phyloP scores from a whole-genome alignment of 345 rosid species.

The Rhizophora mangle region DNA sequence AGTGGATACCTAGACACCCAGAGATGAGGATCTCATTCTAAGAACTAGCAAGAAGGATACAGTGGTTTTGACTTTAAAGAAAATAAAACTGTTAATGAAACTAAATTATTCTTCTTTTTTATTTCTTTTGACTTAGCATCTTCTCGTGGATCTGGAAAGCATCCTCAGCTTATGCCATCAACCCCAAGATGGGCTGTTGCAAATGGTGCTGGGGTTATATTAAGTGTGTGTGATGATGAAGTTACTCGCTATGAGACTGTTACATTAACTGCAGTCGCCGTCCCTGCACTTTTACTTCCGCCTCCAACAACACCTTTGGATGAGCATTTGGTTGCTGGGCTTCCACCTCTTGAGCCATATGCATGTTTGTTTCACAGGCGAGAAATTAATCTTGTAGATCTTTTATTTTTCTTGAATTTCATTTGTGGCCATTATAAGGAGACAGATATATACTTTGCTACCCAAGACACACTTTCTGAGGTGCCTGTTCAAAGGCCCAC shows the following conservation, averaged over 20 bases:
- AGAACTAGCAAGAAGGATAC: constrained; percentile 9
- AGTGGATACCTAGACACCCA: too few species aligned
- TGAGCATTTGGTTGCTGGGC: constrained; percentile 95
- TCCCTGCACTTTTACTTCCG: constrained; percentile 96
- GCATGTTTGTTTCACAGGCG: constrained; percentile 96
- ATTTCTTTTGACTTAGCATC: constrained; percentile 50
- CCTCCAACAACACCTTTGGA: constrained; percentile 94
- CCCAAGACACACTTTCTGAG: too few species aligned
- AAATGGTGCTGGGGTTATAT: constrained; percentile 95
- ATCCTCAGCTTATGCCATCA: constrained; percentile 90
- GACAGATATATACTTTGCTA: too few species aligned
- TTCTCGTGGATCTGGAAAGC: constrained; percentile 94
- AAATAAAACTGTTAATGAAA: neutral
- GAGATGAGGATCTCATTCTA: too few species aligned
- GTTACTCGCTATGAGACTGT: constrained; percentile 94
- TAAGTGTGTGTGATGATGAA: constrained; percentile 97
- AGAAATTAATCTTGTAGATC: constrained; percentile 7
- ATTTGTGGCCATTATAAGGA: too few species aligned
- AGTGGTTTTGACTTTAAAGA: constrained; percentile 7
- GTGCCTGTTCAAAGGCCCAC: constrained; percentile 47
- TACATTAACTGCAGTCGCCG: constrained; percentile 90
- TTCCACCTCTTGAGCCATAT: constrained; percentile 97
- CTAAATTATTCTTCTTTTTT: constrained; percentile 19
- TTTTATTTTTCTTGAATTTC: constrained; percentile 1
- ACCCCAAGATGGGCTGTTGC: constrained; percentile 99